These are phyloP conservation scores for Penicillium sclerotigenum DNA, from an alignment of 2,329 filamentous ascomycete species.

Conservation along the genomic window DNA sequence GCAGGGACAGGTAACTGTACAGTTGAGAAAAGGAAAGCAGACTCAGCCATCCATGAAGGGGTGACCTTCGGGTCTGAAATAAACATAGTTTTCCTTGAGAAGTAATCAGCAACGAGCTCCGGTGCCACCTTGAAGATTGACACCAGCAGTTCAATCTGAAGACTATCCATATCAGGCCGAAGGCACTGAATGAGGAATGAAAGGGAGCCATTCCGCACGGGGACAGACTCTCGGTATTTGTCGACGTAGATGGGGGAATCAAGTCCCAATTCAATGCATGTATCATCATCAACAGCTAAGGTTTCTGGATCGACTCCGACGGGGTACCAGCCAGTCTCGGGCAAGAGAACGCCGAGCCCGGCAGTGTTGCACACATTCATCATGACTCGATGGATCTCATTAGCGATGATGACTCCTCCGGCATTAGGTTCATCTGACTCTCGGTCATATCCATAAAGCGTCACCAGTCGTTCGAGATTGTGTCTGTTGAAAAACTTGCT, in stretches of 20 bases:
- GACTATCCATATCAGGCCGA: slow-evolving; percentile 75
- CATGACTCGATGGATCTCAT: slow-evolving; percentile 72
- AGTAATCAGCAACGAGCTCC: slow-evolving; percentile 85
- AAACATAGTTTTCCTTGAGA: slow-evolving; percentile 73
- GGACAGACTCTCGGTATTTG: slow-evolving; percentile 62
- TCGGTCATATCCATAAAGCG: slow-evolving; percentile 60
- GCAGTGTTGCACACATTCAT: slow-evolving; percentile 70
- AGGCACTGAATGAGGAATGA: slow-evolving; percentile 75
- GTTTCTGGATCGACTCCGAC: slow-evolving; percentile 62
- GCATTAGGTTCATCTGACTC: slow-evolving; percentile 45
- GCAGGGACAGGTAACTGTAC: slow-evolving; percentile 71
- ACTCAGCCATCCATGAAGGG: slow-evolving; percentile 92
- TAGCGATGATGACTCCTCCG: slow-evolving; percentile 56
- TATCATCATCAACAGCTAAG: slow-evolving; percentile 45
- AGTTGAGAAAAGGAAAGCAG: slow-evolving; percentile 78
- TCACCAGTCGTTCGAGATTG: slow-evolving; percentile 68
- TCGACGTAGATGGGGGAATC: slow-evolving; percentile 69
- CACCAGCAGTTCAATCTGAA: slow-evolving; percentile 77
- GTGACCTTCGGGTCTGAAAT: slow-evolving; percentile 88
- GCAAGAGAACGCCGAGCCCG: slow-evolving; percentile 69
- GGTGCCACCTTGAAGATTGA: slow-evolving; percentile 77
- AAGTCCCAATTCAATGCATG: slow-evolving; percentile 60
- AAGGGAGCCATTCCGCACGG: slow-evolving; percentile 74
- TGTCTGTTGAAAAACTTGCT: slow-evolving; percentile 71
- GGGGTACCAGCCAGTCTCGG: slow-evolving; percentile 81